Base-by-base conservation (phyloP, 305 asterid genomes). In the Rubia tinctorum region DNA sequence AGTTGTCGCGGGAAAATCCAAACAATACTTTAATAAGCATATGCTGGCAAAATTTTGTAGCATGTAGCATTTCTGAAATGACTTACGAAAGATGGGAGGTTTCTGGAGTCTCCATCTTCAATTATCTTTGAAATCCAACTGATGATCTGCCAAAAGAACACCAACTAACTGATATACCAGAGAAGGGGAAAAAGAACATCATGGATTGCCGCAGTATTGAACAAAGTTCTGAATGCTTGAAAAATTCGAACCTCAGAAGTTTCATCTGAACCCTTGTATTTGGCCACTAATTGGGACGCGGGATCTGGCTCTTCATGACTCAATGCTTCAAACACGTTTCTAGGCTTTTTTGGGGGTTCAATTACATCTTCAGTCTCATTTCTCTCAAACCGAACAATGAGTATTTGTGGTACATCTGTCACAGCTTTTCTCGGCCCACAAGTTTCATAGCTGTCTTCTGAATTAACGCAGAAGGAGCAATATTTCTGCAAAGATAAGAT, bases 11-110 rank as follows among this genome's bases (percentile, higher is more conserved):
- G 8, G 15, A 22, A 18, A 40, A 40, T 39, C 51, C 15, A 47
- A 13, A 47, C 15, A 3, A 47, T 47, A 47, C 55, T 53, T 49
- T 53, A 53, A 53, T 53, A 53, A 53, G 11, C 60, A 55, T 55
- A 55, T n/a, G 43, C 2, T 8, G 22, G 8, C 43, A 18, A 67
- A 30, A 27, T 43, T 15, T 69, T 25, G 37, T 6, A 5, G 10
- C 25, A 7, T 27, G 27, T 47, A 58, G 44, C 51, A 39, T 64
- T 39, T 71, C 34, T 30, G 7, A 78, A 55, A 64, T 49, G 40
- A 84, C 99, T 90, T 89, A 95, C 99, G 79, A 92, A 89, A 73
- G 92, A 87, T 73, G 96, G 96, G 73, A 95, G 91, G 76, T 85
- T 88, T 79, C 96, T 88, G 77, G 96, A 76, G 87, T 95, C 98